Evolutionary conservation across 306 rosid genomes (phyloP), one percentile per base, ranked within the genome.

Genomic region (Bauhinia variegata): DNA sequence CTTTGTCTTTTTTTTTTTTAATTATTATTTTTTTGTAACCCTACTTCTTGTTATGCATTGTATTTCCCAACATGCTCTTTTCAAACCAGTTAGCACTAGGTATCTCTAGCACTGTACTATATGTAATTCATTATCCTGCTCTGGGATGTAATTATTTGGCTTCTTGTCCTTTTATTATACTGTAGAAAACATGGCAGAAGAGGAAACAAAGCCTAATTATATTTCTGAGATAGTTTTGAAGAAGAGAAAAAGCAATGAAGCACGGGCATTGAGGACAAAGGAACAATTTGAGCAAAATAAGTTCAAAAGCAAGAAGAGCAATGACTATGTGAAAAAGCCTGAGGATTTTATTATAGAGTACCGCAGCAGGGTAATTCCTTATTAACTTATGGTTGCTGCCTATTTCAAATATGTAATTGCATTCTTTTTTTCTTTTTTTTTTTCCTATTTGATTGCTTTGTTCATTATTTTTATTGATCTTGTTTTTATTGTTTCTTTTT

Each of bases 261-360:
- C 76, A 6, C 44, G 14, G 44, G 79, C 82, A 0, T 68, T 80
- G 63, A 42, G 73, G 32, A 80, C 57, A 39, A 76, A 63, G 43
- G 74, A 43, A 0, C 82, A 72, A 16, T 34, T 80, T 51, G 58
- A 80, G 47, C 47, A 41, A 11, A 41, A 41, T n/a, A 41, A 41
- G 47, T 41, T 41, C 47, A 11, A 41, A 41, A 39, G 42, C 15
- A 77, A 76, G 77, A 79, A 82, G 30, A 79, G 64, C 41, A 72
- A 67, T 1, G 91, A 77, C 28, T 87, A 16, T 52, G 83, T 92
- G 56, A 87, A 75, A 73, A 88, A 82, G 63, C 98, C 96, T 0
- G 96, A 92, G 67, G 96, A 89, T 69, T 92, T 89, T 42, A 49
- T 92, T 70, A 62, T 77, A 18, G 87, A 89, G 65, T 79, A 64